Conservation (phyloP, 192 early-diverging fungal genomes). For the Linderina pennispora region DNA sequence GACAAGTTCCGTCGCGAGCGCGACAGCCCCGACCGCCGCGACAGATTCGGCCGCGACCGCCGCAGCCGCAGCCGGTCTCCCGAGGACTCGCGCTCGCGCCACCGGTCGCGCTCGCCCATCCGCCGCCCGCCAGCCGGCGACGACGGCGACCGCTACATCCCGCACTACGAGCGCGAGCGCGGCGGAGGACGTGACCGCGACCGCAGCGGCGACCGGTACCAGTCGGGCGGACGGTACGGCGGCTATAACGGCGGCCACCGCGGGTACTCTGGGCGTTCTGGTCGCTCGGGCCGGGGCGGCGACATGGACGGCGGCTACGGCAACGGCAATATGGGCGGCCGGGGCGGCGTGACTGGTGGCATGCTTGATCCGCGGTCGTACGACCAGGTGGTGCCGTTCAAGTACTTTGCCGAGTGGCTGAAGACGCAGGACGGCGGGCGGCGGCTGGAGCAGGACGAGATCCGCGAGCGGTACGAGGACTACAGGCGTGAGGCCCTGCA, state of each 20-base stretch:
- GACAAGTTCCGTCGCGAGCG: constrained; percentile 43
- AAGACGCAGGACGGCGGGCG: constrained; percentile 51
- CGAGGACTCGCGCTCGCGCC: constrained; percentile 22
- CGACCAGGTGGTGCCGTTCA: constrained; percentile 71
- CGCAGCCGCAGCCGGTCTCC: constrained; percentile 41
- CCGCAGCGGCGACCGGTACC: constrained; percentile 28
- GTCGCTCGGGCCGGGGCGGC: constrained; percentile 27
- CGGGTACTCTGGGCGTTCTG: constrained; percentile 2
- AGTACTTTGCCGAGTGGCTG: constrained; percentile 67
- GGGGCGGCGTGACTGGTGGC: constrained; percentile 5
- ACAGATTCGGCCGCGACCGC: constrained; percentile 42
- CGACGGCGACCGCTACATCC: constrained; percentile 73
- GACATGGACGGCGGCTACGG: constrained; percentile 33
- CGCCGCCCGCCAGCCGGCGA: constrained; percentile 33
- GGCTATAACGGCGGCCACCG: constrained; percentile 33
- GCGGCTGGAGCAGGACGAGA: constrained; percentile 69
- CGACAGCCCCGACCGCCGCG: constrained; percentile 42
- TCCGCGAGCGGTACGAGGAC: constrained; percentile 68
- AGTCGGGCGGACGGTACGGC: constrained; percentile 9
- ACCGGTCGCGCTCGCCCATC: constrained; percentile 39
- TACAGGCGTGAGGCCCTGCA: constrained; percentile 76
- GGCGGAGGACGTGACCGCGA: constrained; percentile 29
- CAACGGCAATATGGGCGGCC: constrained; percentile 25
- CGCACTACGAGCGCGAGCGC: constrained; percentile 76
- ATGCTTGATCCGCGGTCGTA: constrained; percentile 68